phyloP scores from a whole-genome alignment of 2,329 filamentous ascomycete genomes.

The Orbilia brochopaga region DNA sequence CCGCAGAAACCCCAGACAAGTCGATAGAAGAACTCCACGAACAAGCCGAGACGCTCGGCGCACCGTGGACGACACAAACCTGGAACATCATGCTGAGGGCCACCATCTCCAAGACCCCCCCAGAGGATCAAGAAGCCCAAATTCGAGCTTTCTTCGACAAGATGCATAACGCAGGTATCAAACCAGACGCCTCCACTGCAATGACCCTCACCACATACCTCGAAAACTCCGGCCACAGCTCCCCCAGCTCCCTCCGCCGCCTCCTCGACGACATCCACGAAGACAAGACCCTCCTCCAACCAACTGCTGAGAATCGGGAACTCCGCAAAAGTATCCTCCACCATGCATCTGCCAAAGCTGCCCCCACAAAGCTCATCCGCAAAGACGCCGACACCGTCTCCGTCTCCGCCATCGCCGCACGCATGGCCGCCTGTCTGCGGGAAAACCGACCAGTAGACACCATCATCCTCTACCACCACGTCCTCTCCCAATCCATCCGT shows the following conservation, averaged over 20 bases:
- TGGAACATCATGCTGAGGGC: conserved; percentile 54
- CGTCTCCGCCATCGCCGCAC: conserved; percentile 15
- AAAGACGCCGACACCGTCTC: conserved; percentile 26
- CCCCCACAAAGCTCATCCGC: conserved; percentile 21
- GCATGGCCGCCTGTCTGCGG: conserved; percentile 42
- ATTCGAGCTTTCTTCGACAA: conserved; percentile 46
- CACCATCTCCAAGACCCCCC: conserved; percentile 28
- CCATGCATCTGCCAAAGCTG: conserved; percentile 25
- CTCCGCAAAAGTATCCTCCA: conserved; percentile 50
- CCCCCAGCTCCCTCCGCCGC: conserved; percentile 42
- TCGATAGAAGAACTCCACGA: conserved; percentile 49
- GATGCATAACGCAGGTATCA: conserved; percentile 48
- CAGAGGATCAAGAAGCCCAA: conserved; percentile 25
- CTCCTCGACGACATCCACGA: conserved; percentile 42
- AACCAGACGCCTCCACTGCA: conserved; percentile 51
- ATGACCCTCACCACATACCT: conserved; percentile 53
- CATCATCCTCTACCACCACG: conserved; percentile 24
- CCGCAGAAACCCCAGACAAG: conserved; percentile 26
- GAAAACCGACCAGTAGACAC: conserved; percentile 38
- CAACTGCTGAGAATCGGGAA: conserved; percentile 37
- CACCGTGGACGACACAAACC: conserved; percentile 38
- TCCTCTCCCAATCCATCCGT: conserved; percentile 32
- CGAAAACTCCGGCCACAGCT: conserved; percentile 35
- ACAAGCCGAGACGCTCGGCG: conserved; percentile 28
- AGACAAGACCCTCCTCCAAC: conserved; percentile 35